These are phyloP conservation scores for Penicillium olsonii DNA, from an alignment of 2,329 filamentous ascomycete species.

Conservation along the genomic window DNA sequence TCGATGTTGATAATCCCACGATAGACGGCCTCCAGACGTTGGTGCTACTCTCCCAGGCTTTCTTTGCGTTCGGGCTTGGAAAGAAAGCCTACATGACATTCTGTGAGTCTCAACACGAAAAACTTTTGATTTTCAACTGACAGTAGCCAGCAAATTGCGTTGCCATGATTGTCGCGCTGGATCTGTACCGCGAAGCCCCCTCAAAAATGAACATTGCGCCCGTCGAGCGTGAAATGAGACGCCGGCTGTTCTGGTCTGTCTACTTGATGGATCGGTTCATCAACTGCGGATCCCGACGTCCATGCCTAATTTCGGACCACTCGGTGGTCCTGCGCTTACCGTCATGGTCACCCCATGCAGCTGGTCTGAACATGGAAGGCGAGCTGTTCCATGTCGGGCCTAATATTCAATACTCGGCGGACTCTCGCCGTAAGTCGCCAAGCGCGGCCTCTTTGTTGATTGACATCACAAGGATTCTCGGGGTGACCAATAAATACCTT, in stretches of 20 bases:
- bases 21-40: constrained; percentile 76
- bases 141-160: constrained; percentile 64
- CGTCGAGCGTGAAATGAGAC: constrained; percentile 72
- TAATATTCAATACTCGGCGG: constrained; percentile 73
- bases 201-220: constrained; percentile 61
- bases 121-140: too few species aligned
- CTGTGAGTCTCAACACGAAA: constrained; percentile 57
- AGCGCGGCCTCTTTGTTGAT: constrained; percentile 80
- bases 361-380: constrained; percentile 67
- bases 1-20: constrained; percentile 79
- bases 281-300: constrained; percentile 77
- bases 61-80: constrained; percentile 74
- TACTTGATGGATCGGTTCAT: constrained; percentile 85
- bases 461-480: constrained; percentile 79
- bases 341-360: constrained; percentile 67
- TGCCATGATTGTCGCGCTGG: constrained; percentile 80
- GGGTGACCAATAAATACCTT: constrained; percentile 80
- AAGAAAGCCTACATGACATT: constrained; percentile 87
- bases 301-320: constrained; percentile 77
- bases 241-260: constrained; percentile 85
- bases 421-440: constrained; percentile 68
- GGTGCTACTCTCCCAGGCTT: constrained; percentile 73
- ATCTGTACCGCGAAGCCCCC: constrained; percentile 76
- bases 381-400: constrained; percentile 79
- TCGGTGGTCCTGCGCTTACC: constrained; percentile 74